A percentile compares a stretch with the other conserved stretches of the same genome.
Evolutionary conservation across 495 filamentous ascomycete species (phyloP).

Genomic region (Poronia punctata): DNA sequence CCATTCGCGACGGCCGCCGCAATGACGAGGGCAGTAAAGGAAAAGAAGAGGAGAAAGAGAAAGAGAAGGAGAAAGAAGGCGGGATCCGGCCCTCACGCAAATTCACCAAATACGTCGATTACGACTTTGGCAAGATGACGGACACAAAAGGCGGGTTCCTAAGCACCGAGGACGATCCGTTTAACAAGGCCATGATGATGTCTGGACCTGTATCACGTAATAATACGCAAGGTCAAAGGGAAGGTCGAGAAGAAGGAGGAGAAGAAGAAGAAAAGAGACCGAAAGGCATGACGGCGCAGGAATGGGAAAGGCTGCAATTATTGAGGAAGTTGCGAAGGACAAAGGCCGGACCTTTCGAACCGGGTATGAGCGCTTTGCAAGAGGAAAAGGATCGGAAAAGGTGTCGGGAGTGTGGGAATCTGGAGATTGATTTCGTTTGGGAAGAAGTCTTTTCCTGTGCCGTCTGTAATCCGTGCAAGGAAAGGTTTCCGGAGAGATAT

Average conservation of each 20-base stretch:
- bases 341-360: slow-evolving; percentile 79
- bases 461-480: slow-evolving; percentile 46
- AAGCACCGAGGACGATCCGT: slow-evolving; percentile 79
- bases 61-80: slow-evolving; percentile 34
- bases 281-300: slow-evolving; percentile 73
- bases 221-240: neutral
- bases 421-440: slow-evolving; percentile 95
- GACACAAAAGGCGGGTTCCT: slow-evolving; percentile 96
- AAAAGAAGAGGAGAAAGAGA: slow-evolving; percentile 27
- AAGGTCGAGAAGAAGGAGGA: slow-evolving; percentile 16
- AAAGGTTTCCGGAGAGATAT: slow-evolving; percentile 85
- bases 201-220: slow-evolving; percentile 29
- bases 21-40: slow-evolving; percentile 20
- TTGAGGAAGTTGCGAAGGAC: slow-evolving; percentile 59
- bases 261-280: slow-evolving; percentile 53
- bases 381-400: slow-evolving; percentile 56
- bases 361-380: slow-evolving; percentile 65
- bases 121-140: slow-evolving; percentile 95
- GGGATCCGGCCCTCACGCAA: slow-evolving; percentile 67
- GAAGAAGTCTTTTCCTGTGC: slow-evolving; percentile 50
- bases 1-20: slow-evolving; percentile 58
- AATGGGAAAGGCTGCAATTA: slow-evolving; percentile 83
- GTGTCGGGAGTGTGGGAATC: slow-evolving; percentile 72
- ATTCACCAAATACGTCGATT: slow-evolving; percentile 89
- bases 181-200: slow-evolving; percentile 65